A percentile compares a stretch with the other conserved stretches of the same genome.
Evolutionary conservation across 805 yeast genomes (phyloP).

Genomic region (Hanseniaspora jakobsenii): DNA sequence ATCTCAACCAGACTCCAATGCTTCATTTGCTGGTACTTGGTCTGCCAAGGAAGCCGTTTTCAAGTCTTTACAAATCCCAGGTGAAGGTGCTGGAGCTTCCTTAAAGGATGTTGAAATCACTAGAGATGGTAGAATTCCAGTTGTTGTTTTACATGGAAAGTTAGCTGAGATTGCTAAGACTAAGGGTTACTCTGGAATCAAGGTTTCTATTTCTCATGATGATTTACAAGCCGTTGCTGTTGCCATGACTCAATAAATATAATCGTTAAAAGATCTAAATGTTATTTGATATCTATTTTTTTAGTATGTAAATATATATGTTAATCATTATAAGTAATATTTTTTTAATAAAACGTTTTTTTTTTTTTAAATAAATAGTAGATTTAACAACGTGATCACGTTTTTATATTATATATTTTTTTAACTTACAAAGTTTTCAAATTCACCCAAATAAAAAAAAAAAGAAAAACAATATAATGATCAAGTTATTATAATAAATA

Average conservation of each 20-base stretch:
- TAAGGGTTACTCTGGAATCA: conserved; percentile 59
- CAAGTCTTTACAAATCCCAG: conserved; percentile 80
- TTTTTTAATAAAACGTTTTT: too few species aligned
- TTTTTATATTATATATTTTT: too few species aligned
- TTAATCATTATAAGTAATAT: not conserved
- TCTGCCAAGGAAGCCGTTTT: conserved; percentile 98
- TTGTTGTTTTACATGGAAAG: conserved; percentile 60
- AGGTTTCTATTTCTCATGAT: conserved; percentile 89
- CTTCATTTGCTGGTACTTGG: conserved; percentile 97
- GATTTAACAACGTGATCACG: too few species aligned
- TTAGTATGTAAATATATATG: not conserved
- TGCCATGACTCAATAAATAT: conserved; percentile 41
- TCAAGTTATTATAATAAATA: too few species aligned
- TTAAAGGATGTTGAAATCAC: conserved; percentile 80
- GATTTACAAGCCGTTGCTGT: conserved; percentile 97
- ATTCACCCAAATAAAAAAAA: too few species aligned
- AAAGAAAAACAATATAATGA: too few species aligned
- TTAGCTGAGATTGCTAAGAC: conserved; percentile 63
- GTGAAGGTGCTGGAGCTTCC: conserved; percentile 92
- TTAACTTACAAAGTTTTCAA: too few species aligned
- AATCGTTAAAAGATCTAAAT: not conserved
- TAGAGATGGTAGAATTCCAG: conserved; percentile 70
- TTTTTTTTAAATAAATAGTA: too few species aligned
- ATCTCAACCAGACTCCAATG: conserved; percentile 61
- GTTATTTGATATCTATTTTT: not conserved